Evolutionary conservation across 331 rosid species (phyloP).

Genomic region (Prunus yedoensis): DNA sequence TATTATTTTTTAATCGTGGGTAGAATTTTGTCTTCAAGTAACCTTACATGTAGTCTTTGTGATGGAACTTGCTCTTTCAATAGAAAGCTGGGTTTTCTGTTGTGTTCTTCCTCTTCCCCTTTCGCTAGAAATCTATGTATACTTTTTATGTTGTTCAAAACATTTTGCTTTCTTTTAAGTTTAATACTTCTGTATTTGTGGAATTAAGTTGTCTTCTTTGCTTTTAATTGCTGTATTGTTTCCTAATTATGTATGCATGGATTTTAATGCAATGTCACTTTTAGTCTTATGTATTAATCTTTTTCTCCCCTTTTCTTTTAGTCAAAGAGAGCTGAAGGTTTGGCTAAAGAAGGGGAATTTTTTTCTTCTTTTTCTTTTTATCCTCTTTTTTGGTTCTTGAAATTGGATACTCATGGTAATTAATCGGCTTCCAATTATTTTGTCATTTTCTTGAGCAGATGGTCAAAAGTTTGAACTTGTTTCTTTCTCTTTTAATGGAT

Average conservation of each 20-base stretch:
- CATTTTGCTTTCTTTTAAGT: not conserved
- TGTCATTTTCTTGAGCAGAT: constrained; percentile 46
- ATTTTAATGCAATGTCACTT: too few relatives aligned
- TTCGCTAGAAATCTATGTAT: not conserved
- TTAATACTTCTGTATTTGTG: not conserved
- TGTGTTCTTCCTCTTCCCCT: not conserved
- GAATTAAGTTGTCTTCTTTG: not conserved
- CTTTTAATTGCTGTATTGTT: not conserved
- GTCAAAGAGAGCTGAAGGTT: not conserved
- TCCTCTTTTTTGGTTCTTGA: not conserved
- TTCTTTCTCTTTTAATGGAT: constrained; percentile 23
- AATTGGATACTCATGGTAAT: constrained; percentile 12
- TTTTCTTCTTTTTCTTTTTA: not conserved
- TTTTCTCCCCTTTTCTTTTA: not conserved
- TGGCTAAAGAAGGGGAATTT: not conserved
- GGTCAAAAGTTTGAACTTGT: constrained; percentile 38
- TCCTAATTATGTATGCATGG: not conserved
- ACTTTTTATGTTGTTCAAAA: not conserved
- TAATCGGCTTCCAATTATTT: constrained; percentile 11
- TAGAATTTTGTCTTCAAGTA: not conserved
- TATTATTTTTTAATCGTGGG: not conserved
- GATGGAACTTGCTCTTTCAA: not conserved
- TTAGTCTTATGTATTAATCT: too few relatives aligned
- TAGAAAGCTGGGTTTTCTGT: not conserved
- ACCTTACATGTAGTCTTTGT: not conserved